Conservation (phyloP, 805 yeast genomes). For the Saturnispora diversa region DNA sequence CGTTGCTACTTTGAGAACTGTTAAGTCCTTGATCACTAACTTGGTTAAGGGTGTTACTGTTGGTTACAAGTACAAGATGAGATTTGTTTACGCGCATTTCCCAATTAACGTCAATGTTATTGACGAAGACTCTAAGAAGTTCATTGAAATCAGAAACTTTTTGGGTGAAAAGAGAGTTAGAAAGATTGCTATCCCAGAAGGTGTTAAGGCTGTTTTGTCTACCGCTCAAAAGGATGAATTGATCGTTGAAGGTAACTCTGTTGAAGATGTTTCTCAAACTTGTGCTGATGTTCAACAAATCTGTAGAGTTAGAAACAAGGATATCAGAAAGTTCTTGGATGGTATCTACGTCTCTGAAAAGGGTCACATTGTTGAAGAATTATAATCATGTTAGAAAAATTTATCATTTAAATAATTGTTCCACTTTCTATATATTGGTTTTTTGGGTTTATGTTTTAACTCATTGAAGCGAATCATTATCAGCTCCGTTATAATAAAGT, state of each 20-base stretch:
- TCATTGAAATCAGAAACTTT: conserved; percentile 97
- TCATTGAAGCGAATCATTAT: conserved; percentile 27
- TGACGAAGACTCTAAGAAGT: conserved; percentile 64
- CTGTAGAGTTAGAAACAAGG: conserved; percentile 99
- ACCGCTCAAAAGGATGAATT: conserved; percentile 90
- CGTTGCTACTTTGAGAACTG: conserved; percentile 99
- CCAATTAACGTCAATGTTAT: conserved; percentile 96
- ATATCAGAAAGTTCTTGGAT: conserved; percentile 99
- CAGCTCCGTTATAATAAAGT: conserved; percentile 23
- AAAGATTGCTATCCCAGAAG: conserved; percentile 76
- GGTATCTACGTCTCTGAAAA: conserved; percentile 99
- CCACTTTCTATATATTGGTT: conserved; percentile 6
- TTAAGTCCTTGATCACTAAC: conserved; percentile 90
- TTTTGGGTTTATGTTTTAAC: conserved; percentile 3
- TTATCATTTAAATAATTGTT: neutral
- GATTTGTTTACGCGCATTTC: conserved; percentile 99
- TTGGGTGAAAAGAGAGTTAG: conserved; percentile 99
- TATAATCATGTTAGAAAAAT: conserved; percentile 11
- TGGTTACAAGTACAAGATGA: conserved; percentile 99
- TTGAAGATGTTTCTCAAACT: conserved; percentile 95
- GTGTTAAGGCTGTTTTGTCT: conserved; percentile 81
- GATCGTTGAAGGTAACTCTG: conserved; percentile 86
- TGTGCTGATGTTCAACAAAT: conserved; percentile 98
- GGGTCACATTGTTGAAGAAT: conserved; percentile 66
- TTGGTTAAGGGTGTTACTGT: conserved; percentile 97